A percentile compares a stretch with the other conserved stretches of the same genome.
Conservation (phyloP, 2,329 filamentous ascomycete species). For the Didymella keratinophila region DNA sequence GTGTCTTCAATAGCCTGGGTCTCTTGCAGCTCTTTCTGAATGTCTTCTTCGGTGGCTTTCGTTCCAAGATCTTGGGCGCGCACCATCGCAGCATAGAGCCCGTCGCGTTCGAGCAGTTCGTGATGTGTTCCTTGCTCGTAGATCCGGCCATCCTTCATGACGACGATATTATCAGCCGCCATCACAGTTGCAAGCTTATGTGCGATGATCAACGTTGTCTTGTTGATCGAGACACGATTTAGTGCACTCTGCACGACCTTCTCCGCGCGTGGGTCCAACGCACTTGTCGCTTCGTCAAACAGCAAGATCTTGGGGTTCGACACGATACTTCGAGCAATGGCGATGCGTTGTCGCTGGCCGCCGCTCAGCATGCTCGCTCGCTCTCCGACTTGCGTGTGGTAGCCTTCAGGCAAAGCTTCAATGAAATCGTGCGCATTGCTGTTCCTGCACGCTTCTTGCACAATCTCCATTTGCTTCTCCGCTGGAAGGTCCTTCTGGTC, state of each 20-base stretch:
- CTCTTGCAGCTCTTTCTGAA: constrained; percentile 7
- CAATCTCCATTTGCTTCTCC: constrained; percentile 10
- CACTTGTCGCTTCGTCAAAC: constrained; percentile 21
- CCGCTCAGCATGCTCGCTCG: constrained; percentile 61
- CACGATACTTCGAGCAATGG: constrained; percentile 36
- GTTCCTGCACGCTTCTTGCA: constrained; percentile 48
- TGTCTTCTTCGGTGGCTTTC: constrained; percentile 6
- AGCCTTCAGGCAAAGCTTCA: constrained; percentile 68
- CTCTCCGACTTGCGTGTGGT: constrained; percentile 91
- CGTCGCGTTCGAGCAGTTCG: constrained; percentile 23
- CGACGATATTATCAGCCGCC: constrained; percentile 52
- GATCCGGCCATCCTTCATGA: constrained; percentile 50
- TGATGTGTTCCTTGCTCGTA: constrained; percentile 48
- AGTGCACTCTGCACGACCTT: constrained; percentile 44
- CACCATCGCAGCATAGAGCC: constrained; percentile 32
- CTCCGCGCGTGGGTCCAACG: constrained; percentile 12
- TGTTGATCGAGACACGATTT: constrained; percentile 11
- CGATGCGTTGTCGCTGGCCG: constrained; percentile 91
- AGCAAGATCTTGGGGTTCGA: constrained; percentile 20
- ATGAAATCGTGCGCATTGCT: constrained; percentile 95
- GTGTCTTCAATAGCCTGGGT: constrained; percentile 4
- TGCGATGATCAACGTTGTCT: constrained; percentile 55
- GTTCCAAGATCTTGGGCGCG: constrained; percentile 39
- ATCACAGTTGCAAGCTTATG: constrained; percentile 52
- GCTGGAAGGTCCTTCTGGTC: constrained; percentile 60